Base-by-base conservation (phyloP, 2,329 filamentous ascomycete genomes). In the Aspergillus brunneoviolaceus region DNA sequence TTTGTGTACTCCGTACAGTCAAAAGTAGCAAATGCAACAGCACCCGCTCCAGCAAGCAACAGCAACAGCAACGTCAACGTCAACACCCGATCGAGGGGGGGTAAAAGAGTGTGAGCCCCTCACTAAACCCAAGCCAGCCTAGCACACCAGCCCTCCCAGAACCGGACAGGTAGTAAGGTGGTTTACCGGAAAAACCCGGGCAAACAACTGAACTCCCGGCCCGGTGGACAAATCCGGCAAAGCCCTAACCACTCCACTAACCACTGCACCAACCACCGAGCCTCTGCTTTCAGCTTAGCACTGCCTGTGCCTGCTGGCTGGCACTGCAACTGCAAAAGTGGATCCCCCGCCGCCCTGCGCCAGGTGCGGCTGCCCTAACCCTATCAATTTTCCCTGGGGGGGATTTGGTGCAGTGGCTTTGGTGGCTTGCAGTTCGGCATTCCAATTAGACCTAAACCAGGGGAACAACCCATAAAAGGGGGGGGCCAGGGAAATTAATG, bases 171-270 rank as follows among this genome's bases (percentile, higher is more conserved):
- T 21, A 2, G 21, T 35, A 1, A 12, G 21, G 21, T 16, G 5
- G 4, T 48, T 16, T 16, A 49, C 48, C 21, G 5, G 9, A 21
- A 53, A 57, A 60, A 64, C 51, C 56, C 53, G 63, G 64, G 64
- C 5, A 45, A 49, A 29, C 23, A 42, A 12, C 29, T 23, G 35
- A 51, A 47, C 27, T 29, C 7, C 27, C 7, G 27, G 10, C 31
- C 50, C 65, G 66, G 70, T 65, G 66, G 63, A 59, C 66, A 63
- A 63, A 65, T 70, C 62, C 60, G 58, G 63, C 51, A 57, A 66
- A 61, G 58, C 55, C 62, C 49, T 51, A 60, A 16, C 9, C 16
- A 27, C 19, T 19, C 19, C 19, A 19, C 19, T 19, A 19, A 19
- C 19, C 19, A 19, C 19, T 19, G 19, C 19, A 25, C 16, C 52